These are phyloP conservation scores for Crepidotus variabilis DNA, from an alignment of 768 basidiomycete species.

Conservation along the genomic window DNA sequence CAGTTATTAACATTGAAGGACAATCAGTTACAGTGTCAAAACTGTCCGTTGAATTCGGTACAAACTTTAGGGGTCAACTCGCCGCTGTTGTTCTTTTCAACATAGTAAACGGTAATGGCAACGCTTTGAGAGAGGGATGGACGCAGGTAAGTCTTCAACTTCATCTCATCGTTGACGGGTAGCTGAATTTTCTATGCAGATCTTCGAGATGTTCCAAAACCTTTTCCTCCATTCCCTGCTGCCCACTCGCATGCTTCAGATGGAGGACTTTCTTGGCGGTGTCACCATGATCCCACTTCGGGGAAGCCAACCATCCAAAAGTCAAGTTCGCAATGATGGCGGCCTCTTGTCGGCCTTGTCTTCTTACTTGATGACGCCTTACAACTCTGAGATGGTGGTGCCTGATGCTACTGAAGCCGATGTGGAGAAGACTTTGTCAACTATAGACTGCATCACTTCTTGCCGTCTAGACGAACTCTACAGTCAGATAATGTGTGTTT, in stretches of 20 bases:
- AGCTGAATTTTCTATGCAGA: constrained; percentile 38
- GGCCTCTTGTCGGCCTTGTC: constrained; percentile 92
- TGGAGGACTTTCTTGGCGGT: constrained; percentile 98
- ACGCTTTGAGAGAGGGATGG: constrained; percentile 94
- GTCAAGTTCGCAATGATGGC: constrained; percentile 71
- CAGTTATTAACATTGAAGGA: constrained; percentile 85
- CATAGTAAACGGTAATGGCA: constrained; percentile 94
- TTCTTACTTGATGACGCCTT: constrained; percentile 95
- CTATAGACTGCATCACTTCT: constrained; percentile 92
- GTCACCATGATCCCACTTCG: constrained; percentile 89
- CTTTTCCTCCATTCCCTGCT: constrained; percentile 92
- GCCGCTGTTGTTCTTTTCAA: constrained; percentile 97
- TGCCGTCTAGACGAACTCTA: constrained; percentile 95
- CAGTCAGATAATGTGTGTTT: constrained; percentile 80
- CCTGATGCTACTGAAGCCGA: constrained; percentile 89
- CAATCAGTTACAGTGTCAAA: constrained; percentile 89
- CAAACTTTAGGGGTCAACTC: constrained; percentile 91
- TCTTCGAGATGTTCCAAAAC: constrained; percentile 98
- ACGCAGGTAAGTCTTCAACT: constrained; percentile 53
- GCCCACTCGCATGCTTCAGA: constrained; percentile 87
- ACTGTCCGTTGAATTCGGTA: constrained; percentile 90
- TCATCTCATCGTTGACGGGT: background rate
- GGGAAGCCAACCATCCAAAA: constrained; percentile 61
- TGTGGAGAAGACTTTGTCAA: constrained; percentile 89
- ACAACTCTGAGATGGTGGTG: constrained; percentile 73